These are phyloP conservation scores for Hippophae rhamnoides DNA, from an alignment of 306 rosid genomes.

Conservation along the genomic window DNA sequence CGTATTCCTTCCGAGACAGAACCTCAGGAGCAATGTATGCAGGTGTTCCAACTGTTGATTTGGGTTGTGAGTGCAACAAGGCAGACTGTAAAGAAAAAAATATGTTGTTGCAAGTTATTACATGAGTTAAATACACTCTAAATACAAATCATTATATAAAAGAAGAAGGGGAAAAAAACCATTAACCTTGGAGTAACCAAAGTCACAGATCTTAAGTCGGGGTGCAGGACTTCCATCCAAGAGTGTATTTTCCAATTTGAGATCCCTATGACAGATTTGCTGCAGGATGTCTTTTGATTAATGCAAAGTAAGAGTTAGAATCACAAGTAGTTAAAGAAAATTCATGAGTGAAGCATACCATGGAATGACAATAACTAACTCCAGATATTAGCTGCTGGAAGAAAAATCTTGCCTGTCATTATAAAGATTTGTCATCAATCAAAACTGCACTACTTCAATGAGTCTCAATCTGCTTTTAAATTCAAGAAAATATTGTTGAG, in stretches of 20 bases:
- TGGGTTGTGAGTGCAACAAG: too few relatives aligned
- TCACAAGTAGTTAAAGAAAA: not conserved
- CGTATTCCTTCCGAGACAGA: too few relatives aligned
- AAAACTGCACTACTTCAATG: not conserved
- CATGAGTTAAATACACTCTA: not conserved
- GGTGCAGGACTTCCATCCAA: conserved; percentile 72
- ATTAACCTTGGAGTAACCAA: conserved; percentile 76
- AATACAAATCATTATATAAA: conserved; percentile 2
- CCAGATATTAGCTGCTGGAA: conserved; percentile 89
- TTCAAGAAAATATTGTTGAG: not conserved
- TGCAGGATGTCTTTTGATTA: conserved; percentile 14
- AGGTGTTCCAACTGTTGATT: too few relatives aligned
- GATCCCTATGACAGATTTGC: conserved; percentile 78
- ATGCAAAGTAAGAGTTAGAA: conserved; percentile 1
- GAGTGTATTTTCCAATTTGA: conserved; percentile 24
- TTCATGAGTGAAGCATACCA: conserved; percentile 30
- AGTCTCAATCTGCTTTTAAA: conserved; percentile 2
- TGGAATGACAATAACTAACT: conserved; percentile 73
- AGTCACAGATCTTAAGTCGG: conserved; percentile 70
- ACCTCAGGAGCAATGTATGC: too few relatives aligned
- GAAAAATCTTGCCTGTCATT: conserved; percentile 73
- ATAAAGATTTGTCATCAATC: conserved; percentile 6
- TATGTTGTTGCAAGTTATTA: not conserved
- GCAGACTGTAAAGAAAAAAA: not conserved
- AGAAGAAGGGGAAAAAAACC: not conserved